These are phyloP conservation scores for Sporisorium scitamineum DNA, from an alignment of 1,284 basidiomycete genomes.

Conservation along the genomic window DNA sequence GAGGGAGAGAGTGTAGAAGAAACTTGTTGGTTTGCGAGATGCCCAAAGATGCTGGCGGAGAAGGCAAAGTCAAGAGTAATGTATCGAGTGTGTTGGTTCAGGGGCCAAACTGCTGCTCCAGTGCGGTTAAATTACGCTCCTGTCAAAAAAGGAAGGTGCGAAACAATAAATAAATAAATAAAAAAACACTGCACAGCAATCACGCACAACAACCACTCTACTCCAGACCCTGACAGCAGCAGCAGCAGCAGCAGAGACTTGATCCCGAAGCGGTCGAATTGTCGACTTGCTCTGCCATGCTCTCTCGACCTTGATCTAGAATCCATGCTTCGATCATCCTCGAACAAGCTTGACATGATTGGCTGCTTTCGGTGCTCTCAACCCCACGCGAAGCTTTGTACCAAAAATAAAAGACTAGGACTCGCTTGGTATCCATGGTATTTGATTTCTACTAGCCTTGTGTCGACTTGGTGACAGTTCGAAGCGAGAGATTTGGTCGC, in stretches of 20 bases:
- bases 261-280: constrained; percentile 12
- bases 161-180: neutral
- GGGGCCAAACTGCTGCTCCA: constrained; percentile 24
- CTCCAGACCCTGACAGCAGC: constrained; percentile 19
- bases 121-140: neutral
- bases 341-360: neutral
- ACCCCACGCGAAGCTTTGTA: neutral
- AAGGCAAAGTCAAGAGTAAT: constrained; percentile 14
- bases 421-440: neutral
- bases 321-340: too few relatives aligned
- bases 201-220: constrained; percentile 2
- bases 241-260: constrained; percentile 3
- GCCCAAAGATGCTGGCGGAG: constrained; percentile 22
- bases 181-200: constrained; percentile 1
- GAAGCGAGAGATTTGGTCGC: neutral
- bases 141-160: constrained; percentile 37
- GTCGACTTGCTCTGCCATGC: neutral
- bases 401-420: too few relatives aligned
- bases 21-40: constrained; percentile 21
- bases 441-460: neutral
- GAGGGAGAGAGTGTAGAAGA: constrained; percentile 12
- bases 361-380: neutral
- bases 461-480: too few relatives aligned
- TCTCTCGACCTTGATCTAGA: too few relatives aligned
- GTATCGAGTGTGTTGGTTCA: constrained; percentile 3